Evolutionary conservation across 2,329 filamentous ascomycete genomes (phyloP).

Genomic region (Rhynchosporium graminicola): DNA sequence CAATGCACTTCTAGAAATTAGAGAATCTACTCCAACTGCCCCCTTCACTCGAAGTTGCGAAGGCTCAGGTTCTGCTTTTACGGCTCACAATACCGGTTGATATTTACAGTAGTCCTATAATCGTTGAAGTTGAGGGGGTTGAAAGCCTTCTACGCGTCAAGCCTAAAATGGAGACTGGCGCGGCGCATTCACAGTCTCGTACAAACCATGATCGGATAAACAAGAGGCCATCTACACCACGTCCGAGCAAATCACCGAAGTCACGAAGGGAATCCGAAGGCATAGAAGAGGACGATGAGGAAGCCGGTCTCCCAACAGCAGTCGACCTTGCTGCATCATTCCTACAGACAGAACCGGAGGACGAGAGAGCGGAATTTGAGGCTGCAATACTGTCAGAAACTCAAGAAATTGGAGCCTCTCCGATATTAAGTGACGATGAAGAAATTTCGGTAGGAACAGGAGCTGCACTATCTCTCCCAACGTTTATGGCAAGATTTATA

Average conservation of each 20-base stretch:
- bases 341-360: conserved; percentile 66
- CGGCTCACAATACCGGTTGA: conserved; percentile 85
- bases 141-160: conserved; percentile 65
- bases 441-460: conserved; percentile 67
- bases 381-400: conserved; percentile 65
- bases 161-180: conserved; percentile 31
- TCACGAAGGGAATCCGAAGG: conserved; percentile 20
- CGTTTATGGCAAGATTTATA: conserved; percentile 70
- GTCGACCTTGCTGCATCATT: conserved; percentile 78
- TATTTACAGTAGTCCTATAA: conserved; percentile 81
- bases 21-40: conserved; percentile 74
- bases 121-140: conserved; percentile 79
- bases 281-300: conserved; percentile 31
- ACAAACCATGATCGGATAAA: conserved; percentile 39
- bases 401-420: conserved; percentile 62
- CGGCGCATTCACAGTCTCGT: conserved; percentile 40
- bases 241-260: background rate
- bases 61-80: conserved; percentile 73
- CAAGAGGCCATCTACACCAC: conserved; percentile 31
- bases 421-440: conserved; percentile 61
- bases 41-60: conserved; percentile 66
- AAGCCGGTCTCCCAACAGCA: conserved; percentile 62
- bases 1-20: conserved; percentile 64
- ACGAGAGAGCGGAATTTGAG: conserved; percentile 68
- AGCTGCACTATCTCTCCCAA: conserved; percentile 66